These are phyloP conservation scores for Aspergillus proliferans DNA, from an alignment of 2,329 filamentous ascomycete species.

Conservation along the genomic window DNA sequence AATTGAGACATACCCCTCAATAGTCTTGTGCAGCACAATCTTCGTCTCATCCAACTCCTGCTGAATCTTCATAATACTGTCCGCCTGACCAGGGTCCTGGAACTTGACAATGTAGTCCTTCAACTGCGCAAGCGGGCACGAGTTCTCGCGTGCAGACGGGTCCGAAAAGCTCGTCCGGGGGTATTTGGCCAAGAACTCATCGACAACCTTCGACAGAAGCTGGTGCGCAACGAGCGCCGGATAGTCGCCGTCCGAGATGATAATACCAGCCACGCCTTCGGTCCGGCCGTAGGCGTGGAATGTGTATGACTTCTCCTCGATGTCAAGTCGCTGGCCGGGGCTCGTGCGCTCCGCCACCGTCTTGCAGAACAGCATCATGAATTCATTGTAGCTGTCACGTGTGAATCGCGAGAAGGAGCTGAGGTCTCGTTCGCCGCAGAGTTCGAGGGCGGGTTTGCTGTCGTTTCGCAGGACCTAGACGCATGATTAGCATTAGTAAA, in stretches of 20 bases:
- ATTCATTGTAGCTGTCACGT: conserved; percentile 55
- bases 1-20: conserved; percentile 49
- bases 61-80: conserved; percentile 93
- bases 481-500: neutral
- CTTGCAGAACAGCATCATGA: conserved; percentile 81
- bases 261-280: conserved; percentile 68
- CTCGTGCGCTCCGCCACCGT: conserved; percentile 80
- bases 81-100: conserved; percentile 81
- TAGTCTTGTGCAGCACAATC: conserved; percentile 94
- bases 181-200: conserved; percentile 76
- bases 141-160: conserved; percentile 40
- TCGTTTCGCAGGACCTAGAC: conserved; percentile 76
- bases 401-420: conserved; percentile 75
- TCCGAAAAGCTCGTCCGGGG: conserved; percentile 62
- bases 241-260: conserved; percentile 71
- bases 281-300: conserved; percentile 70
- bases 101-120: conserved; percentile 73
- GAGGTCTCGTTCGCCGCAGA: conserved; percentile 71
- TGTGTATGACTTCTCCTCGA: conserved; percentile 51
- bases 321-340: conserved; percentile 75
- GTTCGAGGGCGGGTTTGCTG: conserved; percentile 66
- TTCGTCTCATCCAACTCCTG: conserved; percentile 96
- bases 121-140: conserved; percentile 63
- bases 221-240: conserved; percentile 75
- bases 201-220: conserved; percentile 76